phyloP scores from a whole-genome alignment of 2,329 filamentous ascomycete genomes.

The Xylaria sp. region DNA sequence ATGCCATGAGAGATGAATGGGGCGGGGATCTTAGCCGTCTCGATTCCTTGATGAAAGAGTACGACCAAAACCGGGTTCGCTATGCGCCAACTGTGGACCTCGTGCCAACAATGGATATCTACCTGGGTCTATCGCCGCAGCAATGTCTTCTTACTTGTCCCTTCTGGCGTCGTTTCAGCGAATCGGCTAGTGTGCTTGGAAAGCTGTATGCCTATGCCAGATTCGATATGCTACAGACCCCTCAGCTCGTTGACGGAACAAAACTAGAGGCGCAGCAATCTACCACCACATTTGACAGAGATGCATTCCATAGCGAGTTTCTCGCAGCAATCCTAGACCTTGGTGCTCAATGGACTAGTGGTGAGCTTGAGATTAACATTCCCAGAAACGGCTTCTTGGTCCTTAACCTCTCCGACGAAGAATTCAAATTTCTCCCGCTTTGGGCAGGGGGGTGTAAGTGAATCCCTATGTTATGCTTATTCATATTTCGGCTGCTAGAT shows the following conservation, averaged over 20 bases:
- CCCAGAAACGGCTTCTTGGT: conserved; percentile 58
- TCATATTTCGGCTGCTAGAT: neutral
- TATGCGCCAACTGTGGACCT: conserved; percentile 29
- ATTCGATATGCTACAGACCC: too few species aligned
- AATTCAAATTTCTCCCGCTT: conserved; percentile 71
- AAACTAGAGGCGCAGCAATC: neutral
- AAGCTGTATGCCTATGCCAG: neutral
- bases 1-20: neutral
- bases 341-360: conserved; percentile 39
- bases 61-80: conserved; percentile 38
- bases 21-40: too few species aligned
- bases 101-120: conserved; percentile 25
- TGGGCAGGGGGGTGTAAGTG: conserved; percentile 66
- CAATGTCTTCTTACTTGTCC: conserved; percentile 28
- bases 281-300: neutral
- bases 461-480: neutral
- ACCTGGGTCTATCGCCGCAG: conserved; percentile 39
- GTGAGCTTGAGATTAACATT: conserved; percentile 48
- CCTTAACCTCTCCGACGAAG: conserved; percentile 63
- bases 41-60: neutral
- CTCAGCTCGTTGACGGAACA: too few species aligned
- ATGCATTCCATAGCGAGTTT: conserved; percentile 3
- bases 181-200: neutral
- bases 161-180: conserved; percentile 24
- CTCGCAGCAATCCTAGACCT: conserved; percentile 17